Evolutionary conservation across 768 basidiomycete genomes (phyloP), one percentile per base, ranked within the genome.

Genomic region (Lepiota venenata): DNA sequence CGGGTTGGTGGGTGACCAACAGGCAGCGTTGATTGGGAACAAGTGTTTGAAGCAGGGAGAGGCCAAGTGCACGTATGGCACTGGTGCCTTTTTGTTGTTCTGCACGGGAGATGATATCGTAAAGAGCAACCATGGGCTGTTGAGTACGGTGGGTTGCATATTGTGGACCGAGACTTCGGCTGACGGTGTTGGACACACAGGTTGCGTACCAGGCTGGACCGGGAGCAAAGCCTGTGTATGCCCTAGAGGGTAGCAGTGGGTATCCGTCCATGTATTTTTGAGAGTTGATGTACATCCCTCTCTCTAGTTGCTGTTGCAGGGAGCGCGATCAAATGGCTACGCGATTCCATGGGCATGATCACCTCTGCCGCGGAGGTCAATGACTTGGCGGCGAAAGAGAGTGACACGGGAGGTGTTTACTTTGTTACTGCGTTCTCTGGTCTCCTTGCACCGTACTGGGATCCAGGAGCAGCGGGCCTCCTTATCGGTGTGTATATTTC

Each of bases 381-480:
- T 64, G 77, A 75, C 5, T 81, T 98, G 29, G 95, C 93, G 2
- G 82, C 78, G 2, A 80, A 84, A 35, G 93, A 87, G 44, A 71
- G 81, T 4, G 83, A 87, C 60, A 87, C 91, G 0, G 95, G 91
- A 35, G 96, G 96, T 7, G 79, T 97, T 27, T 98, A 91, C 74
- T 99, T 98, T 63, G 96, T 98, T 35, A 96, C 96, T 1, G 95
- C 93, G 6, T 98, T 99, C 74, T 88, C 88, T 38, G 97, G 97
- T 52, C 78, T 99, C 21, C 83, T 99, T 22, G 97, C 97, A 16
- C 97, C 97, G 5, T 97, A 93, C 72, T 98, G 97, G 97, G 97
- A 99, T 68, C 83, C 93, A 22, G 83, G 86, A 25, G 97, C 97
- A 25, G 88, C 87, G 16, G 93, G 93, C 0, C 69, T 90, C 38